Evolutionary conservation across 2,329 filamentous ascomycete species (phyloP).

Genomic region (Trichophyton verrucosum): DNA sequence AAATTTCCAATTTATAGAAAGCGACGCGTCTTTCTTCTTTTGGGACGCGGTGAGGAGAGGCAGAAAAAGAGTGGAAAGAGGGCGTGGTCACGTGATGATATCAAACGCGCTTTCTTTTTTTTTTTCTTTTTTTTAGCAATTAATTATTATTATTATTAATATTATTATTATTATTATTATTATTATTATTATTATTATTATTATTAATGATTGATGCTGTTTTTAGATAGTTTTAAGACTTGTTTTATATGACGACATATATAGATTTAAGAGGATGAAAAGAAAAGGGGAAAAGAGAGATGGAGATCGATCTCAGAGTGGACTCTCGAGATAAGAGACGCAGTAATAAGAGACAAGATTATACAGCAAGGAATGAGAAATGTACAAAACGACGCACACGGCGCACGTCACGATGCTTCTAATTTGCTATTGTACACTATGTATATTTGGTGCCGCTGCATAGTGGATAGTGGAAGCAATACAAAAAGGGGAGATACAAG

Average conservation of each 20-base stretch:
- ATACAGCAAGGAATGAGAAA: not conserved
- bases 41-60: not conserved
- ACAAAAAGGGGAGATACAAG: not conserved
- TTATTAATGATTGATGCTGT: too few species aligned
- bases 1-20: not conserved
- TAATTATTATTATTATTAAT: too few species aligned
- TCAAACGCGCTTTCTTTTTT: not conserved
- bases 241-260: too few species aligned
- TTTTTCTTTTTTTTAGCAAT: too few species aligned
- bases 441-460: not conserved
- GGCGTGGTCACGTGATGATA: not conserved
- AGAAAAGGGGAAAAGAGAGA: too few species aligned
- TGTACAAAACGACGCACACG: not conserved
- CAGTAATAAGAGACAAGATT: not conserved
- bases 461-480: not conserved
- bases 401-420: not conserved
- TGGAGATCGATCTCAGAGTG: too few species aligned
- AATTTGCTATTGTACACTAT: not conserved
- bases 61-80: not conserved
- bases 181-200: too few species aligned
- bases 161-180: too few species aligned
- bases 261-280: too few species aligned
- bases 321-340: too few species aligned
- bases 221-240: too few species aligned
- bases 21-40: not conserved